Percentiles rank a stretch among this genome's conserved stretches.
Evolutionary conservation across 2,329 filamentous ascomycete genomes (phyloP).

Genomic region (Ceratocystis huliohia): DNA sequence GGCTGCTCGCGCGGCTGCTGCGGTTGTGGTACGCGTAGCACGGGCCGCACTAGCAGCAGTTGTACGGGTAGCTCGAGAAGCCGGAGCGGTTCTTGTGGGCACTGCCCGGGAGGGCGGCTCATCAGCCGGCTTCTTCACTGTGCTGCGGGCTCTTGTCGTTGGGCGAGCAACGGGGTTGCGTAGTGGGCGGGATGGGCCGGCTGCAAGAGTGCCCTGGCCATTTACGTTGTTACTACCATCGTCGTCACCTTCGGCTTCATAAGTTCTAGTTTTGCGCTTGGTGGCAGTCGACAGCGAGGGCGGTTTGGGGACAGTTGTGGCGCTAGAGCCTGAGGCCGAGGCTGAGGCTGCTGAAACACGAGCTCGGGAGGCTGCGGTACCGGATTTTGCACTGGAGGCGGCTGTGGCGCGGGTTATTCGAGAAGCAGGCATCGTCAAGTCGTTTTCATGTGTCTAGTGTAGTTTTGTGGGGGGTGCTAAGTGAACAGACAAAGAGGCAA

Average conservation of each 20-base stretch:
- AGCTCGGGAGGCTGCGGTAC: conserved; percentile 39
- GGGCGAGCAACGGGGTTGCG: not conserved
- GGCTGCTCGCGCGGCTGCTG: conserved; percentile 25
- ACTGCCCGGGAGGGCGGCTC: conserved; percentile 33
- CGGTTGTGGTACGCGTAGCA: conserved; percentile 21
- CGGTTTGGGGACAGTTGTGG: not conserved
- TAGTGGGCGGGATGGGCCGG: not conserved
- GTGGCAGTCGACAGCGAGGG: conserved; percentile 18
- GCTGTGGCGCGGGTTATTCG: conserved; percentile 21
- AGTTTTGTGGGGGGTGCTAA: not conserved
- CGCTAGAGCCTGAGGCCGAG: not conserved
- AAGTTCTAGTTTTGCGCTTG: conserved; percentile 39
- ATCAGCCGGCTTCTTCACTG: conserved; percentile 12
- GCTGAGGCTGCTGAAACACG: conserved; percentile 27
- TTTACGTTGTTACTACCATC: conserved; percentile 30
- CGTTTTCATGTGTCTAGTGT: not conserved
- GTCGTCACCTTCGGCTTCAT: conserved; percentile 41
- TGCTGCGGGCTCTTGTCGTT: not conserved
- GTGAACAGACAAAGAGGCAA: not conserved
- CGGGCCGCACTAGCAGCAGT: conserved; percentile 28
- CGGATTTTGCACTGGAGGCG: conserved; percentile 30
- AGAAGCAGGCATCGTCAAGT: not conserved
- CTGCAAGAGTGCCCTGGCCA: conserved; percentile 30
- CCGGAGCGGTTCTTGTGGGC: conserved; percentile 21
- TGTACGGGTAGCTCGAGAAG: conserved; percentile 24